phyloP scores from a whole-genome alignment of 371 early-diverging fungal species.

The Phascolomyces articulosus region DNA sequence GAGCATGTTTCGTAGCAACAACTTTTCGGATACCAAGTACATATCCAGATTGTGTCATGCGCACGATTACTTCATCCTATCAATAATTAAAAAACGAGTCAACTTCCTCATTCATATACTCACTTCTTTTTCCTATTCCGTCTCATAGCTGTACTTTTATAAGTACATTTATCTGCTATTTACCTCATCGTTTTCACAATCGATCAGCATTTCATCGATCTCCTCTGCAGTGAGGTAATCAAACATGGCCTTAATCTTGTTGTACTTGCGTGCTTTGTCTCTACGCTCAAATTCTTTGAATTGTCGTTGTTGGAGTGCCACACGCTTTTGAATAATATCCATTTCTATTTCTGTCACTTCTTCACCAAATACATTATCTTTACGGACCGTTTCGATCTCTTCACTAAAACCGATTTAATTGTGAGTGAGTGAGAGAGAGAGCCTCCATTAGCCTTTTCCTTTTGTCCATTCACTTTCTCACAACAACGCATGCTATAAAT shows the following conservation, averaged over 20 bases:
- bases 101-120: background rate
- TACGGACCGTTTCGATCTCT: slow-evolving; percentile 79
- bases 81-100: background rate
- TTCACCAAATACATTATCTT: slow-evolving; percentile 82
- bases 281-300: slow-evolving; percentile 79
- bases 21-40: slow-evolving; percentile 66
- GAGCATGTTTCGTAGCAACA: slow-evolving; percentile 62
- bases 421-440: background rate
- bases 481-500: background rate
- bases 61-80: slow-evolving; percentile 71
- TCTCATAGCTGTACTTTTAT: background rate
- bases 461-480: too few relatives aligned
- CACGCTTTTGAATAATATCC: slow-evolving; percentile 83
- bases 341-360: slow-evolving; percentile 85
- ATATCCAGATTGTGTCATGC: slow-evolving; percentile 72
- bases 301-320: slow-evolving; percentile 83
- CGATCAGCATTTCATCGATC: slow-evolving; percentile 75
- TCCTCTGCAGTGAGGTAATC: slow-evolving; percentile 80
- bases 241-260: slow-evolving; percentile 71
- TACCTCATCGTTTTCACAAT: slow-evolving; percentile 78
- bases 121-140: background rate
- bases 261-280: slow-evolving; percentile 71
- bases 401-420: slow-evolving; percentile 63
- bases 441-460: background rate
- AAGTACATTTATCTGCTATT: background rate